Base-by-base conservation (phyloP, 2,329 filamentous ascomycete genomes). In the Penicillium concentricum region DNA sequence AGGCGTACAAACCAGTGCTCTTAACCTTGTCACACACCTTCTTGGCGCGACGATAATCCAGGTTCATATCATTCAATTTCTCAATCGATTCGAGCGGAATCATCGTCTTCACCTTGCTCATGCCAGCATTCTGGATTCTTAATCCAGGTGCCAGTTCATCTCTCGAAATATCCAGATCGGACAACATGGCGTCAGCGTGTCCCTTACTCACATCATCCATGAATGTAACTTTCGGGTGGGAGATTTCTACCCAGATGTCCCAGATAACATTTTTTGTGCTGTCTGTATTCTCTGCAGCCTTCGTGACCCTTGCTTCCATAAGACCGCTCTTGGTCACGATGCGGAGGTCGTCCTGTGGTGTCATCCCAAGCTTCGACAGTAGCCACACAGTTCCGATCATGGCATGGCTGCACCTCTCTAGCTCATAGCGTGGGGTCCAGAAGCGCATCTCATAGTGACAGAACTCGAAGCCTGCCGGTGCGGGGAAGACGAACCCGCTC, bases 351-450 rank as follows among this genome's bases (percentile, higher is more conserved):
- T 39, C 13, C 16, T 24, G 10, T 1, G 41, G 24, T 13, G 63
- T 5, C 32, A 51, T 5, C 4, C 34, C 46, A 7, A 61, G 49
- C n/a, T 55, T 37, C 6, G 57, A 38, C 20, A 63, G 30, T 12
- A 61, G 16, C 61, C 55, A 64, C n/a, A 60, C 35, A 3, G 60
- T 50, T 12, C 61, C 58, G 2, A 62, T 43, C 2, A 52, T 62
- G 18, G 51, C 56, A 47, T 57, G 57, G 13, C 13, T 16, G 32
- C 32, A 34, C 32, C n/a, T 50, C 8, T 38, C 16, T 48, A 35
- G 7, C n/a, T 48, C 45, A 5, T 30, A 15, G 9, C 7, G 12
- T 20, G 28, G 12, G 5, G 18, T n/a, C 28, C 28, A 55, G 15
- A 35, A 10, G n/a, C 38, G 52, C 18, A 42, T 24, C 35, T 37